phyloP scores from a whole-genome alignment of 169 alveolate species.

The Prorocentrum cordatum region DNA sequence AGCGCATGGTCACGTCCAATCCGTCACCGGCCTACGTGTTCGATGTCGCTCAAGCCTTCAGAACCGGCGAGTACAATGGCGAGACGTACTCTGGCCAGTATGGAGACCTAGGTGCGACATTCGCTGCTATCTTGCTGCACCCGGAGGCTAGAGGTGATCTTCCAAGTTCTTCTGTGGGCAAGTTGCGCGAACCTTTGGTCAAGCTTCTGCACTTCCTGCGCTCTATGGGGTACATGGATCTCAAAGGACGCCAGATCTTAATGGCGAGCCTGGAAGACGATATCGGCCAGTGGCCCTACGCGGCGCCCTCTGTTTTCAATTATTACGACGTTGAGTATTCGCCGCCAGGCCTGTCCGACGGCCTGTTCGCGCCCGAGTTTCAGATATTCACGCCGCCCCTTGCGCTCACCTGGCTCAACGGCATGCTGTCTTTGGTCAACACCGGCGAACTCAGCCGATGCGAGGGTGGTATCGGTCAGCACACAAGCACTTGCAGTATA shows the following conservation, averaged over 20 bases:
- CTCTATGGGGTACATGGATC: constrained; percentile 18
- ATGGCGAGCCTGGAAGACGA: not conserved
- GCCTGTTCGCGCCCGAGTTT: constrained; percentile 38
- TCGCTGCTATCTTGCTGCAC: constrained; percentile 19
- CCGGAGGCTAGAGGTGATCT: constrained; percentile 33
- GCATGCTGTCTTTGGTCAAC: no score
- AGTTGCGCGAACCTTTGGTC: constrained; percentile 30
- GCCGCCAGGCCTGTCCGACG: constrained; percentile 16
- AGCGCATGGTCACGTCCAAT: constrained; percentile 24
- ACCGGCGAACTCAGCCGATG: not conserved
- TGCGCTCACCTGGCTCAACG: not conserved
- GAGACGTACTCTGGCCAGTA: constrained; percentile 43
- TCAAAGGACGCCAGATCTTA: not conserved
- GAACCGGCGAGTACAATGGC: constrained; percentile 18
- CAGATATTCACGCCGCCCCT: constrained; percentile 16
- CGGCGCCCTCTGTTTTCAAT: constrained; percentile 56
- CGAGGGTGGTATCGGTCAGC: not conserved
- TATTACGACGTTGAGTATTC: constrained; percentile 32
- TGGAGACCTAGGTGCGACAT: constrained; percentile 53
- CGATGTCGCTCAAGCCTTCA: constrained; percentile 33
- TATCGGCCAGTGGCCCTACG: constrained; percentile 49
- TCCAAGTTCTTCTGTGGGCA: not conserved
- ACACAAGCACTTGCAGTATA: not conserved
- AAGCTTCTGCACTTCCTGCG: constrained; percentile 30
- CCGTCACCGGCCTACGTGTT: constrained; percentile 18